Evolutionary conservation across 306 rosid species (phyloP), one percentile per base, ranked within the genome.

Genomic region (Oxytropis ochrocephala): DNA sequence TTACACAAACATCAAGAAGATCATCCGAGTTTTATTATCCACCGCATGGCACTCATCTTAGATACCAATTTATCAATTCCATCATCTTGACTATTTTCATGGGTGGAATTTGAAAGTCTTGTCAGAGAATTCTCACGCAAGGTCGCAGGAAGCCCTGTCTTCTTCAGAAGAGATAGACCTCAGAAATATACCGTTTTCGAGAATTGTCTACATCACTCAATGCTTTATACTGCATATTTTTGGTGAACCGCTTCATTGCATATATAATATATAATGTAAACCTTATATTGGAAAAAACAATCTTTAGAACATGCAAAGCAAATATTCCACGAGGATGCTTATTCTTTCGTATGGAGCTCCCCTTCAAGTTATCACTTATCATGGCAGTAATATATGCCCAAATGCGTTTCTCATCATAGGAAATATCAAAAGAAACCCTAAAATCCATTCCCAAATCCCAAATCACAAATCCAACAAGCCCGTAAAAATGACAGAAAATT

Each of bases 1-100:
- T 84, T 41, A 88, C 67, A 61, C 90, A 90, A 73, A 90, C 88
- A 81, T 93, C 98, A 5, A 96, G 96, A 57, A 85, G 97, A 85
- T 90, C 94, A 72, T 86, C 81, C 29, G 57, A 52, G 77, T 59
- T 73, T 78, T 72, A n/a, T n/a, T n/a, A 58, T 56, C 70, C 30
- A 88, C 58, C 58, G 85, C 84, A 88, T 74, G 64, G 67, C 74
- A 75, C 78, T 70, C 64, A 78, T 53, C 55, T 42, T 38, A 56
- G 65, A 76, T 51, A 66, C 24, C 74, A 83, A 67, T 18, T 74
- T 76, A 48, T 77, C 74, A n/a, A n/a, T n/a, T n/a, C n/a, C n/a
- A n/a, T n/a, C n/a, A n/a, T n/a, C n/a, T n/a, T n/a, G n/a, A n/a
- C 67, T 71, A 32, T 44, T 76, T 57, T 74, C 86, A 76, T 21